Percentiles rank a stretch among this genome's conserved stretches.
phyloP scores from a whole-genome alignment of 2,329 filamentous ascomycete genomes.

The Aspergillus quadrilineatus region DNA sequence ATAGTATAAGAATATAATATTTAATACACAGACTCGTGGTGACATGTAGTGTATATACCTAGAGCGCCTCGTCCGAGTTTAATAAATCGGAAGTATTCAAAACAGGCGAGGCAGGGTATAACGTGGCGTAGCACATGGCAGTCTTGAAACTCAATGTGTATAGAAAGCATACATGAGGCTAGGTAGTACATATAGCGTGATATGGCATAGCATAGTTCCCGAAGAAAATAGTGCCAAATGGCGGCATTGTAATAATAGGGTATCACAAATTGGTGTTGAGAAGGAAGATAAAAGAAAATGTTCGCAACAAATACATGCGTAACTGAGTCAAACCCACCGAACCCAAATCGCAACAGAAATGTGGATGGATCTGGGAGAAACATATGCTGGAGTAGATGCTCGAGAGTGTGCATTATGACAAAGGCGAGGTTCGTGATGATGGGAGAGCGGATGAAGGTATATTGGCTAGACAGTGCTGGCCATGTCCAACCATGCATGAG shows the following conservation, averaged over 20 bases:
- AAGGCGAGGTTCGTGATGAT: neutral
- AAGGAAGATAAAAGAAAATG: neutral
- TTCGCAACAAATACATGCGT: neutral
- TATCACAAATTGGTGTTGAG: neutral
- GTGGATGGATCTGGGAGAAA: neutral
- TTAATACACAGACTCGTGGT: too few relatives aligned
- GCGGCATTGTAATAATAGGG: neutral
- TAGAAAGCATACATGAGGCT: neutral
- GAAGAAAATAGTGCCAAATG: neutral
- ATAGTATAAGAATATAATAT: too few relatives aligned
- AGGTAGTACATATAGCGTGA: neutral
- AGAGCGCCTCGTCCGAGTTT: too few relatives aligned
- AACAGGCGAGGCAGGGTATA: too few relatives aligned
- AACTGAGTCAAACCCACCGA: neutral
- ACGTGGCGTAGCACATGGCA: too few relatives aligned
- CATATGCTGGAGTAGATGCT: neutral
- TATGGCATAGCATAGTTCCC: neutral
- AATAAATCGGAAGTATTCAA: too few relatives aligned
- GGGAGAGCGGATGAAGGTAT: neutral
- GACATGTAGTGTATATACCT: too few relatives aligned
- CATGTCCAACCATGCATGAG: constrained; percentile 34
- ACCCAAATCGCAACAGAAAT: neutral
- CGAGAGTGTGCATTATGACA: neutral
- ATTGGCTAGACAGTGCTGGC: constrained; percentile 5
- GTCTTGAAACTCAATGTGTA: too few relatives aligned